A percentile compares a stretch with the other conserved stretches of the same genome.
phyloP scores from a whole-genome alignment of 2,329 filamentous ascomycete genomes.

The Onygenales sp. region DNA sequence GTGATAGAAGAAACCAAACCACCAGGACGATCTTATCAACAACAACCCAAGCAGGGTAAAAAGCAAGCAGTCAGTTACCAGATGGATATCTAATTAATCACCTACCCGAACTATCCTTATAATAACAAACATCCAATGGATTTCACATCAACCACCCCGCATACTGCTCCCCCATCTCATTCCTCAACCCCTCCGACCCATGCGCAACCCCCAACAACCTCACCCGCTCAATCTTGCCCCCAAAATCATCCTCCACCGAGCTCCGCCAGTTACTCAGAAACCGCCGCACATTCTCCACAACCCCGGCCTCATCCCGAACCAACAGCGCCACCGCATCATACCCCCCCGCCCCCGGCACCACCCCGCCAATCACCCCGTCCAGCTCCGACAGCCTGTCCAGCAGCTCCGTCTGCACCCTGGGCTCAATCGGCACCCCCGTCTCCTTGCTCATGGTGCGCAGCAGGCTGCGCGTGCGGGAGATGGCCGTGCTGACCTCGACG shows the following conservation, averaged over 20 bases:
- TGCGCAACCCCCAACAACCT: constrained; percentile 36
- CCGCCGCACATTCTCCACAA: constrained; percentile 49
- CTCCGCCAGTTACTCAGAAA: constrained; percentile 60
- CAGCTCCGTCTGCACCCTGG: constrained; percentile 70
- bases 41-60: too few relatives aligned
- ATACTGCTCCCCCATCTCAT: constrained; percentile 31
- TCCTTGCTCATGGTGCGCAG: constrained; percentile 67
- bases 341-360: constrained; percentile 88
- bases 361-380: constrained; percentile 76
- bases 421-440: constrained; percentile 81
- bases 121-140: too few relatives aligned
- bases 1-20: too few relatives aligned
- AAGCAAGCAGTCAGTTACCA: too few relatives aligned
- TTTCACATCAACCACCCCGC: constrained; percentile 24
- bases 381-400: constrained; percentile 64
- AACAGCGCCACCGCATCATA: constrained; percentile 83
- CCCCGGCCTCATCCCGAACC: constrained; percentile 61
- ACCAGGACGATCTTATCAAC: too few relatives aligned
- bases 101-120: too few relatives aligned
- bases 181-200: constrained; percentile 36
- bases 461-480: constrained; percentile 45
- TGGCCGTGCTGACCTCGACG: constrained; percentile 42
- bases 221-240: constrained; percentile 36
- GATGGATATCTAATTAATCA: too few relatives aligned
- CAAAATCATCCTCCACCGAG: constrained; percentile 33